phyloP scores from a whole-genome alignment of 2,329 filamentous ascomycete genomes.

The Elsinoe australis region DNA sequence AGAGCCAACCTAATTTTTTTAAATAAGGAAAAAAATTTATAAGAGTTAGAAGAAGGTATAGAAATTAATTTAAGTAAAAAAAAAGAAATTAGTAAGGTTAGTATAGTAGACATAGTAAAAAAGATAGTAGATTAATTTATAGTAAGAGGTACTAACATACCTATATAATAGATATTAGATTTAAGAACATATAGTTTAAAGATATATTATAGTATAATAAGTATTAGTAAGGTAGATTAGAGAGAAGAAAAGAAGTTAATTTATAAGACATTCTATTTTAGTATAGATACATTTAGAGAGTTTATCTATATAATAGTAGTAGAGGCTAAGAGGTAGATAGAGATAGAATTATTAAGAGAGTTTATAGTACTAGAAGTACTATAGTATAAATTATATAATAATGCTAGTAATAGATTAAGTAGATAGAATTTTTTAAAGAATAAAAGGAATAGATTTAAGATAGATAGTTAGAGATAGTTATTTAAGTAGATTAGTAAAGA shows the following conservation, averaged over 20 bases:
- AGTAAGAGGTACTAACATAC: not conserved
- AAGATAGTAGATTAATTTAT: not conserved
- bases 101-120: not conserved
- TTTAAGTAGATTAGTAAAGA: not conserved
- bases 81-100: not conserved
- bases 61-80: not conserved
- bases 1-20: not conserved
- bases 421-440: not conserved
- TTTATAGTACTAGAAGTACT: not conserved
- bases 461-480: not conserved
- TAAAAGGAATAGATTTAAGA: not conserved
- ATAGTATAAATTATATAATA: not conserved
- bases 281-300: not conserved
- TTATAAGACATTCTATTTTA: not conserved
- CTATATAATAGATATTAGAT: not conserved
- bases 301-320: not conserved
- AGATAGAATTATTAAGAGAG: not conserved
- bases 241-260: not conserved
- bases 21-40: not conserved
- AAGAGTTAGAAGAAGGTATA: not conserved
- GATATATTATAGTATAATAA: not conserved
- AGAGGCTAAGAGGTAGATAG: not conserved
- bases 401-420: not conserved
- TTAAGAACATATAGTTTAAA: not conserved
- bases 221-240: not conserved